These are phyloP conservation scores for Akanthomyces uredinophilus DNA, from an alignment of 2,329 filamentous ascomycete genomes.

Conservation along the genomic window DNA sequence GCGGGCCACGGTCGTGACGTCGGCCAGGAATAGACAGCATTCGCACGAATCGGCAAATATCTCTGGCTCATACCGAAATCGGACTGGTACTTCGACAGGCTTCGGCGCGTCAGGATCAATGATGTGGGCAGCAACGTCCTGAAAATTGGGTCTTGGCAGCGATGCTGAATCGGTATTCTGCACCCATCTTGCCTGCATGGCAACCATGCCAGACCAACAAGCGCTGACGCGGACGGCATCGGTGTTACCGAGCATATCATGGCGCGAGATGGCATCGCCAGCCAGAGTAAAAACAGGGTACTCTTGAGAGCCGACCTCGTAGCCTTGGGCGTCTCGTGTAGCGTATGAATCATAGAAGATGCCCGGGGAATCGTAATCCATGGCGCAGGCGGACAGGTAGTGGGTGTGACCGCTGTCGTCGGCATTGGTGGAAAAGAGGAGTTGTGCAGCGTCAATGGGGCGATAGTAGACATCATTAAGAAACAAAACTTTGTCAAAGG, in stretches of 20 bases:
- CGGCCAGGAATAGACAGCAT: slow-evolving; percentile 54
- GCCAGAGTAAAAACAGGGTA: slow-evolving; percentile 61
- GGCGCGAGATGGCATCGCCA: slow-evolving; percentile 49
- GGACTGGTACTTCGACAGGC: slow-evolving; percentile 35
- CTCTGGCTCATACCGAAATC: slow-evolving; percentile 55
- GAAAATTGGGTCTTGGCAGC: slow-evolving; percentile 30
- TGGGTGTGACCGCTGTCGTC: slow-evolving; percentile 45
- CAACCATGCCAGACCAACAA: slow-evolving; percentile 75
- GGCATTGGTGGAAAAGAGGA: slow-evolving; percentile 58
- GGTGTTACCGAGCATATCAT: slow-evolving; percentile 55
- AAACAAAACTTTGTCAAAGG: slow-evolving; percentile 55
- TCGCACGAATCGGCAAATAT: slow-evolving; percentile 60
- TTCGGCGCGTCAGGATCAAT: slow-evolving; percentile 30
- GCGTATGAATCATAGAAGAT: slow-evolving; percentile 72
- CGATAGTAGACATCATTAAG: slow-evolving; percentile 61
- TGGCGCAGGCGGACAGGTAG: slow-evolving; percentile 65
- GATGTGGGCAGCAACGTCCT: slow-evolving; percentile 28
- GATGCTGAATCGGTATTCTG: slow-evolving; percentile 33
- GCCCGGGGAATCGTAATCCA: slow-evolving; percentile 59
- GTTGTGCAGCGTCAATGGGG: slow-evolving; percentile 46
- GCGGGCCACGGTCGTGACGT: slow-evolving; percentile 36
- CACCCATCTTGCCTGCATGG: slow-evolving; percentile 57
- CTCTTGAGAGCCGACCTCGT: slow-evolving; percentile 57
- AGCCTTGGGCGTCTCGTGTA: slow-evolving; percentile 60
- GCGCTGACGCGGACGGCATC: slow-evolving; percentile 65